phyloP scores from a whole-genome alignment of 768 basidiomycete species.

The Strobilomyces dryophilus region DNA sequence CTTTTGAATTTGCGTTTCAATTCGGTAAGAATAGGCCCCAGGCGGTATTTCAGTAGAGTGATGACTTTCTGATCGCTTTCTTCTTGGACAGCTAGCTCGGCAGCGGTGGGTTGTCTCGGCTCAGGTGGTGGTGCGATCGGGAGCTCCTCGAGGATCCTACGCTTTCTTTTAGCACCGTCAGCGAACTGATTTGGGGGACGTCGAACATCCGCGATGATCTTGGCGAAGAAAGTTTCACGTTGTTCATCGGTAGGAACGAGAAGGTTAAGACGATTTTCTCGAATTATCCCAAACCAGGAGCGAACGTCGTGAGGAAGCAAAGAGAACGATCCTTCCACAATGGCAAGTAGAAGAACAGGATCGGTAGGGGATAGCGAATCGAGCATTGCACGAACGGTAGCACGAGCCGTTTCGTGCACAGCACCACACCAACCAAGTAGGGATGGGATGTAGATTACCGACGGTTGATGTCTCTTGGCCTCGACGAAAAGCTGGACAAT shows the following conservation, averaged over 20 bases:
- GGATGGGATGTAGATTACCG: constrained; percentile 92
- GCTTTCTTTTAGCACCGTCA: constrained; percentile 80
- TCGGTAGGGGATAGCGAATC: constrained; percentile 90
- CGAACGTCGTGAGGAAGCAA: constrained; percentile 79
- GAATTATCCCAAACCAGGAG: constrained; percentile 82
- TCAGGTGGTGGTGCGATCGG: constrained; percentile 88
- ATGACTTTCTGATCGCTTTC: constrained; percentile 77
- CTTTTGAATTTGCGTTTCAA: constrained; percentile 90
- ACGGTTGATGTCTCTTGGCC: constrained; percentile 95
- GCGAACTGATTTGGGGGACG: constrained; percentile 85
- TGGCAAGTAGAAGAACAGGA: constrained; percentile 86
- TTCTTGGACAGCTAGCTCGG: constrained; percentile 77
- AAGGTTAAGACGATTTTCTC: constrained; percentile 72
- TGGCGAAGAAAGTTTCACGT: constrained; percentile 71
- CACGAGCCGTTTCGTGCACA: constrained; percentile 77
- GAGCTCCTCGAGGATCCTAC: constrained; percentile 79
- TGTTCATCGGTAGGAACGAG: constrained; percentile 47
- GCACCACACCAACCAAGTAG: constrained; percentile 82
- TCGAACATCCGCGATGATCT: constrained; percentile 62
- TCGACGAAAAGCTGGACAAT: constrained; percentile 95
- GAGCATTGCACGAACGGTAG: constrained; percentile 86
- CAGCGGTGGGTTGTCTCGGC: constrained; percentile 74
- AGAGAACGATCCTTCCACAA: constrained; percentile 73
- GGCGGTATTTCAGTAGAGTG: constrained; percentile 81
- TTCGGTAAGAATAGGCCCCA: constrained; percentile 86